Percentiles rank a stretch among this genome's conserved stretches.
Conservation (phyloP, 768 basidiomycete species). For the Pisolithus sp. region DNA sequence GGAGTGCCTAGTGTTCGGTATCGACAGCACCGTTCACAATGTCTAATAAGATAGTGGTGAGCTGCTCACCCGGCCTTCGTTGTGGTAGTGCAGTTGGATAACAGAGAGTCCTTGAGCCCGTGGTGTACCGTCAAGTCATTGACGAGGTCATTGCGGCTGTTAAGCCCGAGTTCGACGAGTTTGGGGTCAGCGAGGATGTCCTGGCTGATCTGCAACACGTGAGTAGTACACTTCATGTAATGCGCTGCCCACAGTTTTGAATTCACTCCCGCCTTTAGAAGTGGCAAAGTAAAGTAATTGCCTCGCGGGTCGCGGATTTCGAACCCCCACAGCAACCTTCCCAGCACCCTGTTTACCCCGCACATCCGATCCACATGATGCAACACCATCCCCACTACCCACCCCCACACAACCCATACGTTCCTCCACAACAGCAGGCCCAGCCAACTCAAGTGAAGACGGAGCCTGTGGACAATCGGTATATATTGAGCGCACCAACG, state of each 20-base stretch:
- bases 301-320: constrained; percentile 94
- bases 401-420: constrained; percentile 45
- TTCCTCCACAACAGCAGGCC: constrained; percentile 25
- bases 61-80: constrained; percentile 62
- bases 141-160: constrained; percentile 89
- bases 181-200: constrained; percentile 88
- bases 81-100: constrained; percentile 49
- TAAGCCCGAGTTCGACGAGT: constrained; percentile 94
- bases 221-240: constrained; percentile 32
- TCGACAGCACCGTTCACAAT: constrained; percentile 41
- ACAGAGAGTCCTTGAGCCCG: constrained; percentile 68
- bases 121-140: constrained; percentile 89
- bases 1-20: constrained; percentile 22
- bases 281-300: constrained; percentile 94
- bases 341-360: constrained; percentile 47
- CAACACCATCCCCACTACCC: constrained; percentile 50
- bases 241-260: neutral
- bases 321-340: constrained; percentile 48
- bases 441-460: constrained; percentile 54
- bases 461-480: constrained; percentile 67
- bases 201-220: constrained; percentile 85
- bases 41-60: constrained; percentile 99
- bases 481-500: constrained; percentile 45
- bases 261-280: constrained; percentile 44
- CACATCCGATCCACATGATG: constrained; percentile 60